Conservation (phyloP, 495 filamentous ascomycete species). For the Daldinia childiae region DNA sequence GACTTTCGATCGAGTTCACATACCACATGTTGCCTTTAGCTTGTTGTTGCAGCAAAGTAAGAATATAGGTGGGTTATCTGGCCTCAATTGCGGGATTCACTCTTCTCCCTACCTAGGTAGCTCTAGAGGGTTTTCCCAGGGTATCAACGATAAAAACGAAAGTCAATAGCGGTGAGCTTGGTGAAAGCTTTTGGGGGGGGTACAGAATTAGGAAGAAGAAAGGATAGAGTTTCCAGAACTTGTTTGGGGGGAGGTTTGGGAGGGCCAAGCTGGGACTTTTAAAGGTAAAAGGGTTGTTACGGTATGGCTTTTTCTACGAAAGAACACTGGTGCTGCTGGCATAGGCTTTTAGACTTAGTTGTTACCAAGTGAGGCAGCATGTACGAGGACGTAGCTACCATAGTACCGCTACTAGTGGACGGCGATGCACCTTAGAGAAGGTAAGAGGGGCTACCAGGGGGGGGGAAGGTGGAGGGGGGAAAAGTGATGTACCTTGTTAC, state of each 20-base stretch:
- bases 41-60: constrained; percentile 25
- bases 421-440: constrained; percentile 11
- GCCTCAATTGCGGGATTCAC: constrained; percentile 12
- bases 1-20: constrained; percentile 21
- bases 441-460: constrained; percentile 28
- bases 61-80: constrained; percentile 24
- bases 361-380: constrained; percentile 39
- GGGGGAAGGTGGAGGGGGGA: constrained; percentile 6
- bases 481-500: constrained; percentile 22
- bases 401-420: constrained; percentile 28
- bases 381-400: constrained; percentile 37
- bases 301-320: constrained; percentile 23
- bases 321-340: constrained; percentile 28
- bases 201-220: constrained; percentile 21
- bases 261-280: constrained; percentile 26
- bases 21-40: constrained; percentile 41
- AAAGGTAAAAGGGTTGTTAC: constrained; percentile 24
- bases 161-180: constrained; percentile 47
- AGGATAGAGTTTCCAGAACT: constrained; percentile 39
- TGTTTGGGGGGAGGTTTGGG: constrained; percentile 24
- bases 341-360: constrained; percentile 38
- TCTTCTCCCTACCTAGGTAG: constrained; percentile 16
- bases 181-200: constrained; percentile 31
- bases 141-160: constrained; percentile 38
- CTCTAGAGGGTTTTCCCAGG: constrained; percentile 11